These are phyloP conservation scores for Serpula lacrymans DNA, from an alignment of 768 basidiomycete species.

Conservation along the genomic window DNA sequence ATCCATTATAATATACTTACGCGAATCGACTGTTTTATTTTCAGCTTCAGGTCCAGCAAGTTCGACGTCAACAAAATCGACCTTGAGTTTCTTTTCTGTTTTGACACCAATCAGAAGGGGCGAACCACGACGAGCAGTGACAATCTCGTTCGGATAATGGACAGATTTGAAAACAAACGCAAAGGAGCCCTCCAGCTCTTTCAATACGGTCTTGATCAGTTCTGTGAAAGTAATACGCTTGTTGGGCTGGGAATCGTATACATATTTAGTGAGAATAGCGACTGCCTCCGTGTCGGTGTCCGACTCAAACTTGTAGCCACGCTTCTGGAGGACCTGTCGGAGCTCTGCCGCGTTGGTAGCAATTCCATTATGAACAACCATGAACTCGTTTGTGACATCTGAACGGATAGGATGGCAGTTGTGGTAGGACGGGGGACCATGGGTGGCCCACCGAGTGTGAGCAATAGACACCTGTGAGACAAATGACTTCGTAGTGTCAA, in stretches of 20 bases:
- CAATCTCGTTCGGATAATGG: conserved; percentile 95
- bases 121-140: conserved; percentile 94
- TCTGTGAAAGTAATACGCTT: conserved; percentile 86
- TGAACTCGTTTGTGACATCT: conserved; percentile 79
- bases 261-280: conserved; percentile 92
- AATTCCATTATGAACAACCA: conserved; percentile 97
- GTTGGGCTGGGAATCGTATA: conserved; percentile 89
- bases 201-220: conserved; percentile 91
- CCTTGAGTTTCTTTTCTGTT: conserved; percentile 99
- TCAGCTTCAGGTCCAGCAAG: conserved; percentile 73
- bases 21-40: conserved; percentile 37
- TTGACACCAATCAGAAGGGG: conserved; percentile 97
- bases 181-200: conserved; percentile 98
- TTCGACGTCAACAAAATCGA: conserved; percentile 99
- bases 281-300: conserved; percentile 99
- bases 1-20: conserved; percentile 31
- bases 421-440: conserved; percentile 79
- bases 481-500: conserved; percentile 75
- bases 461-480: conserved; percentile 93
- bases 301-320: conserved; percentile 89
- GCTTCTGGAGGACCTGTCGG: conserved; percentile 89
- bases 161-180: conserved; percentile 98
- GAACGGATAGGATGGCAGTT: conserved; percentile 97
- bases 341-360: conserved; percentile 93
- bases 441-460: conserved; percentile 99